phyloP scores from a whole-genome alignment of 139 green algal genomes.

The Edaphochlamys debaryana region DNA sequence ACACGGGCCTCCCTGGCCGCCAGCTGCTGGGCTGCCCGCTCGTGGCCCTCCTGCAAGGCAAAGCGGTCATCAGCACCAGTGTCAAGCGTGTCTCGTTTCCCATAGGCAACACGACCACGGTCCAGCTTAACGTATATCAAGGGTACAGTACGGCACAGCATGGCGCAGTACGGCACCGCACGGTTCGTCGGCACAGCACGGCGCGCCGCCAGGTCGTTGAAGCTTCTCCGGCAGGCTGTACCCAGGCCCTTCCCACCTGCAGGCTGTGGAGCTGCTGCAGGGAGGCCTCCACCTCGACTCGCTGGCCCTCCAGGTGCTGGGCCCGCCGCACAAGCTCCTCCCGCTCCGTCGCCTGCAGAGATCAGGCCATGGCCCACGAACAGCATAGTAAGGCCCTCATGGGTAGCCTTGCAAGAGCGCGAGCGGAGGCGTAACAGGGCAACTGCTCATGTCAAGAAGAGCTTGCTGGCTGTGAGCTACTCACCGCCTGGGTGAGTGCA shows the following conservation, averaged over 20 bases:
- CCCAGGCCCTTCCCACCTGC: conserved; percentile 19
- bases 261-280: conserved; percentile 33
- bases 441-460: no score
- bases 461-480: no score
- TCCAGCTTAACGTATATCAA: no score
- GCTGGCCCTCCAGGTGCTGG: conserved; percentile 11
- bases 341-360: conserved; percentile 6
- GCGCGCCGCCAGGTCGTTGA: no score
- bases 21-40: conserved; percentile 3
- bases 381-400: not conserved
- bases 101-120: no score
- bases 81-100: no score
- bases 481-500: conserved; percentile 8
- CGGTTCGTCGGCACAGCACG: no score
- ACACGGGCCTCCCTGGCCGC: not conserved
- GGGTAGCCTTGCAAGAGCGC: not conserved
- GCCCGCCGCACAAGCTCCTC: conserved; percentile 22
- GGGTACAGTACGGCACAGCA: no score
- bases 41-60: conserved; percentile 17
- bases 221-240: no score
- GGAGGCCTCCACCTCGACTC: conserved; percentile 16
- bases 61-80: no score
- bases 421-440: no score
- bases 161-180: no score
- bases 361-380: not conserved